A percentile compares a stretch with the other conserved stretches of the same genome.
These are phyloP conservation scores for Beauveria bassiana DNA, from an alignment of 2,329 filamentous ascomycete species.

Conservation along the genomic window DNA sequence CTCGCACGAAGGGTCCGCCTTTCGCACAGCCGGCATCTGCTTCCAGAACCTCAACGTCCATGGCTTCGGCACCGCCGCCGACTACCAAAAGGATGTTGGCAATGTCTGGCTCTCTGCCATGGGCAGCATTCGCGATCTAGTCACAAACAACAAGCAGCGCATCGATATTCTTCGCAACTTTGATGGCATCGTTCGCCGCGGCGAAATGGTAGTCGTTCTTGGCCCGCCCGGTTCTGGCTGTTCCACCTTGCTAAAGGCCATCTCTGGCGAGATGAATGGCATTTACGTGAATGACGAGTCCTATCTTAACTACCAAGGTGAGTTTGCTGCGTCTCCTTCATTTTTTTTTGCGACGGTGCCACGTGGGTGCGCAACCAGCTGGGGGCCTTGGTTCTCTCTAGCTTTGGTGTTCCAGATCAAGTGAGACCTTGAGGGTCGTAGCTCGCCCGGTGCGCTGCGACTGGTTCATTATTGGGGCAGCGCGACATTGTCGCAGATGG, in stretches of 20 bases:
- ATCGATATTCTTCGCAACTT: conserved; percentile 59
- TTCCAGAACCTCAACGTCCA: conserved; percentile 59
- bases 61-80: conserved; percentile 59
- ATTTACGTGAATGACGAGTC: conserved; percentile 61
- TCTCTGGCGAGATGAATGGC: conserved; percentile 72
- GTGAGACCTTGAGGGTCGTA: not conserved
- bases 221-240: conserved; percentile 64
- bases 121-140: conserved; percentile 34
- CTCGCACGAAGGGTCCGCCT: conserved; percentile 40
- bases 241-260: conserved; percentile 72
- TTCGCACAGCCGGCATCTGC: conserved; percentile 53
- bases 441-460: not conserved
- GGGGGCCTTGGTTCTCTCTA: not conserved
- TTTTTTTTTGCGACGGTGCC: not conserved
- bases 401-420: not conserved
- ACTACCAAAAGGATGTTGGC: conserved; percentile 58
- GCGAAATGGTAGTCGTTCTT: conserved; percentile 66
- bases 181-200: conserved; percentile 56
- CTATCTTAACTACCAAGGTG: conserved; percentile 71
- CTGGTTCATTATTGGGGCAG: not conserved
- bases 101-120: conserved; percentile 45
- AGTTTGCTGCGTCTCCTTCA: not conserved
- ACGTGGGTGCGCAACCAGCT: too few relatives aligned
- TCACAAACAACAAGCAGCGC: conserved; percentile 45
- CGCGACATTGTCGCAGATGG: conserved; percentile 8